Evolutionary conservation across 2,329 filamentous ascomycete genomes (phyloP).

Genomic region (Alternaria hordeiaustralica): DNA sequence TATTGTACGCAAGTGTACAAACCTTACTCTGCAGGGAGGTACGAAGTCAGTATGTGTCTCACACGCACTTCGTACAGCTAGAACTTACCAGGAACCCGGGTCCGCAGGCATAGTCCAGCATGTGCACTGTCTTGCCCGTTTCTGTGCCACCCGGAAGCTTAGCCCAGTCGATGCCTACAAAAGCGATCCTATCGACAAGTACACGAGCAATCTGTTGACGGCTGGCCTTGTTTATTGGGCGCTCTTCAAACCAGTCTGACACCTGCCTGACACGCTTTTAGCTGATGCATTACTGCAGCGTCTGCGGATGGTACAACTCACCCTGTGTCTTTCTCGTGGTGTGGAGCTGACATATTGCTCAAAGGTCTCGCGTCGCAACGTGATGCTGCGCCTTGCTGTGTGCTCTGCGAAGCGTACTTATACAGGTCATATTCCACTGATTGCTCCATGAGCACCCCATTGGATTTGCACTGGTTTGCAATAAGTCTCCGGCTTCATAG

Average conservation of each 20-base stretch:
- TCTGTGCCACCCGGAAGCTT: not conserved
- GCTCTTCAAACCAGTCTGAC: constrained; percentile 10
- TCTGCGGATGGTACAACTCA: not conserved
- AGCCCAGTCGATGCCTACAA: not conserved
- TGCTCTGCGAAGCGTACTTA: not conserved
- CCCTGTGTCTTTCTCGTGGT: not conserved
- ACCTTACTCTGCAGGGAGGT: constrained; percentile 1
- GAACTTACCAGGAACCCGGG: constrained; percentile 4
- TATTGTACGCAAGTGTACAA: not conserved
- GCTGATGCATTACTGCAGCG: not conserved
- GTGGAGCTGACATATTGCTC: not conserved
- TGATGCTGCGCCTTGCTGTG: not conserved
- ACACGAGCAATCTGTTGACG: not conserved
- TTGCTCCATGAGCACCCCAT: not conserved
- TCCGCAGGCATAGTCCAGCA: constrained; percentile 16
- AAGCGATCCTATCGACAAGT: not conserved
- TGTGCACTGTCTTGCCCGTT: not conserved
- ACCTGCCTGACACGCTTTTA: not conserved
- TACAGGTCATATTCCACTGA: not conserved
- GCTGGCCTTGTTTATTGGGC: constrained; percentile 11
- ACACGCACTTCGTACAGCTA: not conserved
- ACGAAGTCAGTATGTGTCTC: not conserved
- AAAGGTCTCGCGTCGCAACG: not conserved
- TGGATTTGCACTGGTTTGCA: not conserved
- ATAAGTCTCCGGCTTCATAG: not conserved